Evolutionary conservation across 768 basidiomycete genomes (phyloP).

Genomic region (Lepiota venenata): DNA sequence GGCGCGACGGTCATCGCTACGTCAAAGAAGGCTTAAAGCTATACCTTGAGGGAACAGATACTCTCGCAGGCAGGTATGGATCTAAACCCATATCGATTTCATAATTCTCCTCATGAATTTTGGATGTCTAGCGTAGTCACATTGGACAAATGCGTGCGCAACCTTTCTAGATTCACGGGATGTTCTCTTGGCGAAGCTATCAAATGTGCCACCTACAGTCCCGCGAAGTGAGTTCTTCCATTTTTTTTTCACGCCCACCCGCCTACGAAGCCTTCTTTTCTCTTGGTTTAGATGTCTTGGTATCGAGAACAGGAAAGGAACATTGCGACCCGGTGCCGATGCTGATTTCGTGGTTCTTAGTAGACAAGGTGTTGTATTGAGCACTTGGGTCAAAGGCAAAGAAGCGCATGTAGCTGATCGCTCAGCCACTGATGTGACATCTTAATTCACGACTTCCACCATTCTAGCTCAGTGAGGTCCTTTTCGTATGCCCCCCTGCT

Average conservation of each 20-base stretch:
- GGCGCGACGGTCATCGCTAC: slow-evolving; percentile 81
- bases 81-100: slow-evolving; percentile 11
- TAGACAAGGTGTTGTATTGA: slow-evolving; percentile 57
- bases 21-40: slow-evolving; percentile 80
- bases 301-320: slow-evolving; percentile 78
- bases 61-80: slow-evolving; percentile 81
- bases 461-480: too few species aligned
- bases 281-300: slow-evolving; percentile 58
- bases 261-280: background rate
- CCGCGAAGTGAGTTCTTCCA: slow-evolving; percentile 57
- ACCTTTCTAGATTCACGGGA: slow-evolving; percentile 80
- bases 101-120: background rate
- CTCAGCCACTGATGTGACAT: slow-evolving; percentile 14
- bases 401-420: slow-evolving; percentile 54
- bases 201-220: slow-evolving; percentile 82
- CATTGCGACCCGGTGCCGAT: slow-evolving; percentile 76
- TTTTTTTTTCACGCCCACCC: background rate
- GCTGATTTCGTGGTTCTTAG: slow-evolving; percentile 83
- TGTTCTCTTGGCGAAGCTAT: slow-evolving; percentile 83
- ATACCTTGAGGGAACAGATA: slow-evolving; percentile 81
- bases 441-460: background rate
- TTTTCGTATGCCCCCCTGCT: too few species aligned
- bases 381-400: slow-evolving; percentile 76
- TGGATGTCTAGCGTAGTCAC: slow-evolving; percentile 60
- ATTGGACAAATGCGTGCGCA: slow-evolving; percentile 81